Conservation (phyloP, 2,329 filamentous ascomycete genomes). For the Sporothrix mexicana region DNA sequence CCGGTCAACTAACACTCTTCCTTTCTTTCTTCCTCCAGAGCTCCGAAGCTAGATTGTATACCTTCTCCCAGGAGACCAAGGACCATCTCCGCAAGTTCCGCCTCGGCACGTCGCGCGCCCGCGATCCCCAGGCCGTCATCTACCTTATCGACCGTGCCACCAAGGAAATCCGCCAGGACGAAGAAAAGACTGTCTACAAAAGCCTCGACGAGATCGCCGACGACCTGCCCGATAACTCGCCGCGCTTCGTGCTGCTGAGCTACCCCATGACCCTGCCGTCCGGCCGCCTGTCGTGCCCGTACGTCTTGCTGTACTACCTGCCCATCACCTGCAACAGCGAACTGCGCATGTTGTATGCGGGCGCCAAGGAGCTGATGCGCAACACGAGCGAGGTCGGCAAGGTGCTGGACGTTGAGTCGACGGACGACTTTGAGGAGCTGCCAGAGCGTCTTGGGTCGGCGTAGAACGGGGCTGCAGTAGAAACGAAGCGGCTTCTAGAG, state of each 20-base stretch:
- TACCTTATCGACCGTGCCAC: conserved; percentile 91
- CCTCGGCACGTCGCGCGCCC: conserved; percentile 84
- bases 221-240: conserved; percentile 89
- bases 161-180: conserved; percentile 85
- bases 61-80: conserved; percentile 88
- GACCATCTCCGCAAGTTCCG: conserved; percentile 94
- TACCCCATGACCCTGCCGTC: conserved; percentile 85
- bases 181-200: conserved; percentile 77
- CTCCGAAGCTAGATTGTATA: conserved; percentile 89
- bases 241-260: conserved; percentile 86
- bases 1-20: not conserved
- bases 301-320: conserved; percentile 93
- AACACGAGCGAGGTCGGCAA: conserved; percentile 89
- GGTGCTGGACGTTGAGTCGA: conserved; percentile 81
- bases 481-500: no score
- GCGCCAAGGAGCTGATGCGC: conserved; percentile 93
- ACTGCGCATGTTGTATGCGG: conserved; percentile 90
- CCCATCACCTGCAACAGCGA: conserved; percentile 89
- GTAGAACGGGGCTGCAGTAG: conserved; percentile 17
- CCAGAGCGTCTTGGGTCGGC: conserved; percentile 64
- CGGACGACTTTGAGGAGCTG: conserved; percentile 83
- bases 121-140: conserved; percentile 87
- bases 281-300: conserved; percentile 85
- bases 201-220: conserved; percentile 81
- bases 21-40: conserved; percentile 47